Conservation (phyloP, 2,329 filamentous ascomycete genomes). For the Fusarium sp. region DNA sequence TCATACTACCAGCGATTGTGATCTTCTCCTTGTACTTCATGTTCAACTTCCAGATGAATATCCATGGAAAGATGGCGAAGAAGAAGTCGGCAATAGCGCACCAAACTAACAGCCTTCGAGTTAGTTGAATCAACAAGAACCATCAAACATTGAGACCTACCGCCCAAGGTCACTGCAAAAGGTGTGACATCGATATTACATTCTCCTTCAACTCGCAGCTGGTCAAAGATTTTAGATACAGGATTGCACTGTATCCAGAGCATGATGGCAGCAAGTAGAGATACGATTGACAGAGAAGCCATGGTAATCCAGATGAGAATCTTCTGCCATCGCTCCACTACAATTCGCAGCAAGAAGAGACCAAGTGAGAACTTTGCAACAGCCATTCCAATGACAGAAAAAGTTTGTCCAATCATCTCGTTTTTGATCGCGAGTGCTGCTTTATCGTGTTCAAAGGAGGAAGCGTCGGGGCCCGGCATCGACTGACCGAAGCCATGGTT, state of each 20-base stretch:
- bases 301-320: constrained; percentile 49
- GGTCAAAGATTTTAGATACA: constrained; percentile 24
- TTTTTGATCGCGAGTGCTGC: constrained; percentile 44
- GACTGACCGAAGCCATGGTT: constrained; percentile 50
- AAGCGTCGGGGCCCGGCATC: constrained; percentile 23
- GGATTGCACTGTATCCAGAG: constrained; percentile 30
- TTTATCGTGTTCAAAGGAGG: constrained; percentile 30
- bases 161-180: constrained; percentile 22
- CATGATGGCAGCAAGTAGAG: constrained; percentile 5
- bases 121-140: not conserved
- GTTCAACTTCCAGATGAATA: constrained; percentile 55
- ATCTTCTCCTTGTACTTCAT: constrained; percentile 58
- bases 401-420: constrained; percentile 49
- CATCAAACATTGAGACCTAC: constrained; percentile 3
- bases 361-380: constrained; percentile 53
- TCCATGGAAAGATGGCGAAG: constrained; percentile 56
- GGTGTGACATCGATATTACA: constrained; percentile 22
- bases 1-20: constrained; percentile 54
- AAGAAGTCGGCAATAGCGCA: constrained; percentile 51
- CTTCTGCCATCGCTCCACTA: constrained; percentile 48
- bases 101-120: constrained; percentile 10
- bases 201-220: constrained; percentile 1
- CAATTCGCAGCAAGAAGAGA: constrained; percentile 52
- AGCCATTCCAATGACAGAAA: constrained; percentile 53
- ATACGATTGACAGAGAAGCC: constrained; percentile 15